Base-by-base conservation (phyloP, 2,329 filamentous ascomycete genomes). In the Sclerotinia glacialis region DNA sequence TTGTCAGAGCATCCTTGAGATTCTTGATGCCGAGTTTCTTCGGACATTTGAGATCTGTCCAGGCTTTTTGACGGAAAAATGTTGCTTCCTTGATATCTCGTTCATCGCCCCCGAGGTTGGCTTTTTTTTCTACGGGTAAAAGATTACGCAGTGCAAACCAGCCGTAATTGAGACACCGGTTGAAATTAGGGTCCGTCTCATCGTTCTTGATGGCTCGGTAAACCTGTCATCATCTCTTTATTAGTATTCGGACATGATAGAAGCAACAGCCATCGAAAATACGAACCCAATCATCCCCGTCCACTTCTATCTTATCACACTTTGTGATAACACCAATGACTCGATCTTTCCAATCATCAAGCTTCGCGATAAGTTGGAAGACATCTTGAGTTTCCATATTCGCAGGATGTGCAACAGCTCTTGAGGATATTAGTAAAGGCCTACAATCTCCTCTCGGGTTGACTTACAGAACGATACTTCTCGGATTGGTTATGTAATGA, bases 381-480 rank as follows among this genome's bases (percentile, higher is more conserved):
- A 64, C 37, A 1, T 73, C 74, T 55, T 82, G 78, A 58, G 78
- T 77, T 0, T 76, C 74, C 63, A 75, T 73, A 64, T 80, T 77
- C 52, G 77, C 78, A 49, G 77, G 75, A 2, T 79, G 79, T 3
- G 77, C 77, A 5, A 82, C 71, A 2, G 81, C 78, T 1, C 79
- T 79, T 37, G 52, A n/a, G 21, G 0, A 40, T 26, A n/a, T 42
- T 4, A 47, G 40, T 31, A 11, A n/a, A 26, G 5, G 11, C n/a
- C 3, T 50, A 5, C 1, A 6, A 7, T 21, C 0, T 14, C 1
- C 4, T 31, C 8, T 16, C 2, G 16, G 42, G 6, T 1, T 31
- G 11, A 54, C 70, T 18, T 68, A 71, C 21, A 83, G 72, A 46
- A 80, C 77, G 47, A 82, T 79, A 58, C 78, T 81, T n/a, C 77